Evolutionary conservation across 2,329 filamentous ascomycete genomes (phyloP), one percentile per base, ranked within the genome.

Genomic region (Blastomyces gilchristii): DNA sequence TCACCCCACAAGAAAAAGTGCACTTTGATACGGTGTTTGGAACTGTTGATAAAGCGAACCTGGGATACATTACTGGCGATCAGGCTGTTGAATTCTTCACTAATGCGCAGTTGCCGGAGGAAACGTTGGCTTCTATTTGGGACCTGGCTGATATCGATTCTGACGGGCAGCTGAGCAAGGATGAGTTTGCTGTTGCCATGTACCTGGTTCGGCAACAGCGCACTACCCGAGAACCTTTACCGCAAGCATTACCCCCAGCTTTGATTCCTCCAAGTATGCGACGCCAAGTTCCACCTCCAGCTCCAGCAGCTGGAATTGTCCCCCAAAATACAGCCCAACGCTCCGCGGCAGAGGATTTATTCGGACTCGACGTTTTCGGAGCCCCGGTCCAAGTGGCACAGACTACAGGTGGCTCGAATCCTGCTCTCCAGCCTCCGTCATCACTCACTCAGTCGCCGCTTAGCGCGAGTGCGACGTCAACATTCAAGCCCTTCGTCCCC

Each of bases 111-210:
- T 82, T 99, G 16, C 85, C 90, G 0, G 93, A 97, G 72, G 93
- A 97, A 70, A 85, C 85, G 11, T 80, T 99, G 61, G 94, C 94
- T 39, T 90, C 95, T 70, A 96, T 99, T 67, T 99, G 94, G 94
- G 94, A 99, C 74, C 84, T 99, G 39, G 88, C 94, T 16, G 94
- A 99, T 76, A 91, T 97, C 75, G 91, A 90, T 71, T 94, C 91
- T 8, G 89, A 92, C 68, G 94, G 94, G 12, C 87, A 88, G 63
- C 80, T 99, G 63, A 91, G 83, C 57, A 86, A 85, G 69, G 94
- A 99, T 68, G 92, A 96, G 70, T 99, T 99, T 72, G 91, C 94
- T 0, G 91, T 99, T 57, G 93, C 94, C 61, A 97, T 99, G 92
- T 95, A 95, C 73, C 81, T 99, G 60, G 97, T 99, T 69, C 85